phyloP scores from a whole-genome alignment of 192 early-diverging fungal species.

The Coemansia sp. region DNA sequence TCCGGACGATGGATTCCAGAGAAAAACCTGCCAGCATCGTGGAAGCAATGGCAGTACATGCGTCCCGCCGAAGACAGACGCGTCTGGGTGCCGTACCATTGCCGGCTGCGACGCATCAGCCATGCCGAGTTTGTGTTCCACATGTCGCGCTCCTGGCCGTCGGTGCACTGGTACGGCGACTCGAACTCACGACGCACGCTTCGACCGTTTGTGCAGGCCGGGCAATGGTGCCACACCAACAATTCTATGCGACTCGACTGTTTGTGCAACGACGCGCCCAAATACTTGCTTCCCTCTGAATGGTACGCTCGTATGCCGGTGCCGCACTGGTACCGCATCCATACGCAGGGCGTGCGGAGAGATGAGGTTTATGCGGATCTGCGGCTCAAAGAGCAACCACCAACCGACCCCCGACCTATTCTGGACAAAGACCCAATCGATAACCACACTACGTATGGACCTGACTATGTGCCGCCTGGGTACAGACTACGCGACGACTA shows the following conservation, averaged over 20 bases:
- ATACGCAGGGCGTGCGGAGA: conserved; percentile 15
- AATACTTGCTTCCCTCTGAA: conserved; percentile 33
- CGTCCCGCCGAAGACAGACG: conserved; percentile 26
- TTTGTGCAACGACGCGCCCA: conserved; percentile 47
- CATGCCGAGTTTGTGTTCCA: conserved; percentile 33
- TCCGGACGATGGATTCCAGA: conserved; percentile 33
- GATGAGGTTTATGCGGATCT: conserved; percentile 20
- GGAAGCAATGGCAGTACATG: conserved; percentile 23
- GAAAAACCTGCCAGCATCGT: conserved; percentile 10
- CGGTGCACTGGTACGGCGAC: conserved; percentile 47
- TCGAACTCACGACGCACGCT: conserved; percentile 43
- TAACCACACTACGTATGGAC: conserved; percentile 1
- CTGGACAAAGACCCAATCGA: conserved; percentile 17
- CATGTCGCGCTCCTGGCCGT: conserved; percentile 16
- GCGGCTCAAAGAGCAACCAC: neutral
- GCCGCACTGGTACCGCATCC: conserved; percentile 41
- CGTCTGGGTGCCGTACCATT: conserved; percentile 37
- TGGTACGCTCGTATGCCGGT: conserved; percentile 36
- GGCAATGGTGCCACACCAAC: conserved; percentile 32
- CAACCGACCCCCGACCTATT: conserved; percentile 22
- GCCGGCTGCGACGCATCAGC: conserved; percentile 31
- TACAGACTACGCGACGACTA: conserved; percentile 20
- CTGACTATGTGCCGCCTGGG: conserved; percentile 29
- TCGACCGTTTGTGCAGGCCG: conserved; percentile 25
- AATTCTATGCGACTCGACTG: conserved; percentile 21